Conservation (phyloP, 2,329 filamentous ascomycete genomes). For the Aureobasidium sp. region DNA sequence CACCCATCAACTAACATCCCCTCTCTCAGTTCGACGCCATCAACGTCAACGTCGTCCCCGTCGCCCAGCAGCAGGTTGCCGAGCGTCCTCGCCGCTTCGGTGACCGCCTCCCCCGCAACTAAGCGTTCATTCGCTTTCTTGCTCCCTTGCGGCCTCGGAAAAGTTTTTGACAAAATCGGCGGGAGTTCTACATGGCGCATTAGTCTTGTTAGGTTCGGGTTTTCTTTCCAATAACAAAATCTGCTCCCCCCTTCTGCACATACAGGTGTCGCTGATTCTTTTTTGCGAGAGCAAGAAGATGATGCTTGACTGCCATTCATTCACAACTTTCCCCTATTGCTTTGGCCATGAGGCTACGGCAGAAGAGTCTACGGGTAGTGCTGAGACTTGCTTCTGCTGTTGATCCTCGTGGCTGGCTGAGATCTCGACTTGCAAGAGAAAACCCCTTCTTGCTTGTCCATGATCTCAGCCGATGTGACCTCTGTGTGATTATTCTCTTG, state of each 20-base stretch:
- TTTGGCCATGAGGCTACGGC: neutral
- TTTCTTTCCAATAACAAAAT: slow-evolving; percentile 9
- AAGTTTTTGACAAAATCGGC: slow-evolving; percentile 18
- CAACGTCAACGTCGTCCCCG: slow-evolving; percentile 89
- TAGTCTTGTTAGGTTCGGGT: slow-evolving; percentile 7
- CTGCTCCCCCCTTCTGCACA: slow-evolving; percentile 26
- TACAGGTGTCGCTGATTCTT: slow-evolving; percentile 86
- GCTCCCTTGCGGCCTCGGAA: slow-evolving; percentile 23
- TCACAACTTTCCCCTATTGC: slow-evolving; percentile 16
- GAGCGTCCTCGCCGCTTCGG: slow-evolving; percentile 77
- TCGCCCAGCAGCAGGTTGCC: slow-evolving; percentile 77
- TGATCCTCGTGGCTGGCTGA: neutral
- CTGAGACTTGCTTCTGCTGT: slow-evolving; percentile 1
- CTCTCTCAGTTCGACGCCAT: slow-evolving; percentile 80
- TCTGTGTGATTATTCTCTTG: neutral
- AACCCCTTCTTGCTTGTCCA: neutral
- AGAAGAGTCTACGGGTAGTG: neutral
- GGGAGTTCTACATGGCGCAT: slow-evolving; percentile 9
- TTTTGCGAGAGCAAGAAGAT: slow-evolving; percentile 29
- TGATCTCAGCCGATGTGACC: neutral
- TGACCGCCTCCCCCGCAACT: slow-evolving; percentile 46
- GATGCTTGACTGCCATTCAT: slow-evolving; percentile 87
- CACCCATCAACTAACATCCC: slow-evolving; percentile 7
- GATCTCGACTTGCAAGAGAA: neutral
- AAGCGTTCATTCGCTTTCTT: neutral